Percentiles rank a stretch among this genome's conserved stretches.
phyloP scores from a whole-genome alignment of 768 basidiomycete species.

The Termitomyces eurrhizus region DNA sequence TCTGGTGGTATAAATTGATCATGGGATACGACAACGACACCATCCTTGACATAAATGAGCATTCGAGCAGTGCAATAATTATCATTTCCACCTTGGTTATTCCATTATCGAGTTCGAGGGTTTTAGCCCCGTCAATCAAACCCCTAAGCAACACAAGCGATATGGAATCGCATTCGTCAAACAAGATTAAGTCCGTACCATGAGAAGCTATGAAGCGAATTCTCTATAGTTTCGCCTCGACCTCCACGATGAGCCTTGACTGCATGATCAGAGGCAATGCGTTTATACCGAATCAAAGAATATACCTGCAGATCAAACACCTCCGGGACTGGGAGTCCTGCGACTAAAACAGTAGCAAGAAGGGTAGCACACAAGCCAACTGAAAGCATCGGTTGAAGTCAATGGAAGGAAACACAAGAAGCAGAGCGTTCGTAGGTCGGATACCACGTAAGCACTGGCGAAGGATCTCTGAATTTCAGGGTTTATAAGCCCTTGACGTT shows the following conservation, averaged over 20 bases:
- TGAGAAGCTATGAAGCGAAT: slow-evolving; percentile 69
- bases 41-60: slow-evolving; percentile 48
- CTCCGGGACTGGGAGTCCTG: slow-evolving; percentile 5
- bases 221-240: slow-evolving; percentile 73
- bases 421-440: neutral
- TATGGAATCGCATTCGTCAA: neutral
- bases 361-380: slow-evolving; percentile 2
- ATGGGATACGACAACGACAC: slow-evolving; percentile 76
- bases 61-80: neutral
- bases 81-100: slow-evolving; percentile 53
- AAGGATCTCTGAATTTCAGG: neutral
- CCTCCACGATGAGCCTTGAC: slow-evolving; percentile 70
- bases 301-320: slow-evolving; percentile 12
- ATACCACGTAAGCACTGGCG: neutral
- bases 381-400: slow-evolving; percentile 4
- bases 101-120: slow-evolving; percentile 77
- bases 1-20: slow-evolving; percentile 59
- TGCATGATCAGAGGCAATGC: neutral
- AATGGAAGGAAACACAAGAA: neutral
- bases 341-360: neutral
- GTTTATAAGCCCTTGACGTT: neutral
- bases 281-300: neutral
- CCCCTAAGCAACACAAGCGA: slow-evolving; percentile 42
- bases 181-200: slow-evolving; percentile 42
- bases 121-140: slow-evolving; percentile 70